Conservation (phyloP, 257 asterid genomes). For the Hygrophila difformis region DNA sequence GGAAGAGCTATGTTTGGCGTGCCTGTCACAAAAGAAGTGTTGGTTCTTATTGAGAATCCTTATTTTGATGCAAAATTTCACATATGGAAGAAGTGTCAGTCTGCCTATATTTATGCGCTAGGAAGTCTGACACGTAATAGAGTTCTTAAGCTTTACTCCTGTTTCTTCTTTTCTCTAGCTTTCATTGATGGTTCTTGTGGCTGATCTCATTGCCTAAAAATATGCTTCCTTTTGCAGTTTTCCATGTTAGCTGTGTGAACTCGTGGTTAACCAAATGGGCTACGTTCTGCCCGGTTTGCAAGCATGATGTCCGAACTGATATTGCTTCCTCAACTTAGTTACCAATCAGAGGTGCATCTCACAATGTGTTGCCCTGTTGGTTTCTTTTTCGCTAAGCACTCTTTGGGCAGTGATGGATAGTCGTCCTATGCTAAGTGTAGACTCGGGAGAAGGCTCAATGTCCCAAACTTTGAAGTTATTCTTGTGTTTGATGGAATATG, state of each 20-base stretch:
- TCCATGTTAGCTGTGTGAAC: constrained; percentile 21
- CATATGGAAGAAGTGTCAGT: neutral
- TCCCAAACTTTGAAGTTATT: no score
- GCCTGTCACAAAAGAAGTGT: neutral
- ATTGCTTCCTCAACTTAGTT: constrained; percentile 10
- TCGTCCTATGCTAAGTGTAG: no score
- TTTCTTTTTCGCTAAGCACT: neutral
- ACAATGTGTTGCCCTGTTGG: neutral
- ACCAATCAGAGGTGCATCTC: neutral
- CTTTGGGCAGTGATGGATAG: no score
- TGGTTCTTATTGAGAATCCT: neutral
- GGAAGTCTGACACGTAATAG: neutral
- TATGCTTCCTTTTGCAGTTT: constrained; percentile 12
- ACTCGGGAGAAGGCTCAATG: no score
- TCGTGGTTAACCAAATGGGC: constrained; percentile 28
- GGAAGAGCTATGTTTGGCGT: neutral
- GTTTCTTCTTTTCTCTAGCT: neutral
- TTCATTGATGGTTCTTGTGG: neutral
- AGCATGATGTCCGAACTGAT: constrained; percentile 17
- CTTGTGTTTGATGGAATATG: no score
- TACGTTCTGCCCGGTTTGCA: constrained; percentile 26
- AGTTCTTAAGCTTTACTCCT: neutral
- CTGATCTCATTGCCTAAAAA: constrained; percentile 5
- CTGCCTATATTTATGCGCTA: neutral
- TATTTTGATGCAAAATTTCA: neutral